Evolutionary conservation across 1,139 yeast genomes (phyloP).

Genomic region (Diutina ranongensis): DNA sequence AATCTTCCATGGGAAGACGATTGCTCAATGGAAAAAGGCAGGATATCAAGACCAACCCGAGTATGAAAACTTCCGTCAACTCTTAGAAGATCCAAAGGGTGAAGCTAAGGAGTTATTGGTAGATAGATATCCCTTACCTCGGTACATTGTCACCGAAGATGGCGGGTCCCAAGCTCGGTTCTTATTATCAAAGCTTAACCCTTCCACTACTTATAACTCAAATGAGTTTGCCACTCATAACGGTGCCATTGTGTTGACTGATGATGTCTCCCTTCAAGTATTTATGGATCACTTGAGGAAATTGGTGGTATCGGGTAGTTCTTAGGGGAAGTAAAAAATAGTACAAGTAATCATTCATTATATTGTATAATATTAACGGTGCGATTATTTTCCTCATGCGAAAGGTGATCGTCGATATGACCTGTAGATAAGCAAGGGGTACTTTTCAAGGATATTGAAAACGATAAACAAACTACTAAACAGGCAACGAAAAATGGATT

Average conservation of each 20-base stretch:
- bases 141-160: constrained; percentile 92
- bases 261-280: constrained; percentile 85
- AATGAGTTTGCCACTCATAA: constrained; percentile 36
- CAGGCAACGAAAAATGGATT: too few species aligned
- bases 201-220: constrained; percentile 71
- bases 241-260: constrained; percentile 82
- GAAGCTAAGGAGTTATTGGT: constrained; percentile 88
- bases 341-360: too few species aligned
- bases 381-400: too few species aligned
- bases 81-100: constrained; percentile 79
- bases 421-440: too few species aligned
- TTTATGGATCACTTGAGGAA: constrained; percentile 86
- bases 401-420: too few species aligned
- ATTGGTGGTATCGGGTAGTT: constrained; percentile 40
- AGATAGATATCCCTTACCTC: constrained; percentile 93
- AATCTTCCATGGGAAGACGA: constrained; percentile 89
- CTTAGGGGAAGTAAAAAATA: not conserved
- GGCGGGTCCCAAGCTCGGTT: constrained; percentile 98
- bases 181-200: constrained; percentile 86
- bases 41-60: constrained; percentile 90
- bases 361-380: too few species aligned
- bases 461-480: too few species aligned
- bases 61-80: constrained; percentile 74
- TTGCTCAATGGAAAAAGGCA: constrained; percentile 94
- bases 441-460: not conserved